Evolutionary conservation across 2,329 filamentous ascomycete species (phyloP).

Genomic region (Seiridium cupressi): DNA sequence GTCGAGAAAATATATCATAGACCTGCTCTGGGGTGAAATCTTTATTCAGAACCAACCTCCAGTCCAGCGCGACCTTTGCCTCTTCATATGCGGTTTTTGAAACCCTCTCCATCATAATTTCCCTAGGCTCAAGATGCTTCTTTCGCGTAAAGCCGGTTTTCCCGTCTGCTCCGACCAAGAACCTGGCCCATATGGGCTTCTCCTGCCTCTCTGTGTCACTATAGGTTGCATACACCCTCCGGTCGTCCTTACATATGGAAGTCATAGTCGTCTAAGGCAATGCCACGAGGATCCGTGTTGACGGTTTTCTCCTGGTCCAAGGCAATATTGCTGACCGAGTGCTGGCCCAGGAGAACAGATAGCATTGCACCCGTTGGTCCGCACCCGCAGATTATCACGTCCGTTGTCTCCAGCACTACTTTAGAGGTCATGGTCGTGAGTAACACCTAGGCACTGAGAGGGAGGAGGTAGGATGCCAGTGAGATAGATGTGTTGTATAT

Average conservation of each 20-base stretch:
- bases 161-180: neutral
- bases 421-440: neutral
- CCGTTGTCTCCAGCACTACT: neutral
- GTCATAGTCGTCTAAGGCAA: neutral
- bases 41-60: neutral
- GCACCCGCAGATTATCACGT: neutral
- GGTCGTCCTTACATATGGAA: neutral
- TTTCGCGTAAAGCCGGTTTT: neutral
- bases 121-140: neutral
- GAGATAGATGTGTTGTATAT: neutral
- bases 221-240: neutral
- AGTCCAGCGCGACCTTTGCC: neutral
- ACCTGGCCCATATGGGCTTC: neutral
- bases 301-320: neutral
- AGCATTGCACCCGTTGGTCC: neutral
- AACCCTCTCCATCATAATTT: neutral
- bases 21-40: neutral
- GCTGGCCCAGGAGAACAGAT: neutral
- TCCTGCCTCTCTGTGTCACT: neutral
- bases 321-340: neutral
- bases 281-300: neutral
- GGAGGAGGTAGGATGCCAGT: neutral
- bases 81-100: neutral
- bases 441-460: neutral
- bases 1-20: neutral